Conservation (phyloP, 78 protist species). For the Ministeria vibrans region DNA sequence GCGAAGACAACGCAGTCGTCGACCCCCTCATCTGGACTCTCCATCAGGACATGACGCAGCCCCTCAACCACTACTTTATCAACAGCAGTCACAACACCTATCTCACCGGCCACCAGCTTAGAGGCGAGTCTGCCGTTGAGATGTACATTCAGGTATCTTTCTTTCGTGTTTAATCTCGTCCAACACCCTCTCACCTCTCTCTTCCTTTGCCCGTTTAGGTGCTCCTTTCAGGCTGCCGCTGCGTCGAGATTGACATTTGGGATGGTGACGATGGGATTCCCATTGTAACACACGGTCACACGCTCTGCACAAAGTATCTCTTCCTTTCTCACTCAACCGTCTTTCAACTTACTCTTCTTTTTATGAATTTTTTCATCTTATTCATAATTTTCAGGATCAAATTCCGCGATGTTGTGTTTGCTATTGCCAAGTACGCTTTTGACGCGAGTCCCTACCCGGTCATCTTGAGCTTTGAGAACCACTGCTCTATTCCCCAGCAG, state of each 20-base stretch:
- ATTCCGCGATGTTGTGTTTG: background rate
- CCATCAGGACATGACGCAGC: slow-evolving; percentile 59
- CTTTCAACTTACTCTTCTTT: background rate
- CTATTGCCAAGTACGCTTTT: slow-evolving; percentile 44
- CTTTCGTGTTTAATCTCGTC: background rate
- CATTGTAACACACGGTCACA: background rate
- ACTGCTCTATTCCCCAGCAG: slow-evolving; percentile 36
- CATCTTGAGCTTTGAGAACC: slow-evolving; percentile 68
- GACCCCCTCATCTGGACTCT: background rate
- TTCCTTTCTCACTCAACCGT: background rate
- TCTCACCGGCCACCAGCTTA: slow-evolving; percentile 29
- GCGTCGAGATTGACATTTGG: background rate
- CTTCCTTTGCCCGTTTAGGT: background rate
- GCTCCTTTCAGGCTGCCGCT: background rate
- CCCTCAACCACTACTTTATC: slow-evolving; percentile 62
- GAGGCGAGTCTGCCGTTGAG: slow-evolving; percentile 47
- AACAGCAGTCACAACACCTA: slow-evolving; percentile 86
- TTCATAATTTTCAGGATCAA: background rate
- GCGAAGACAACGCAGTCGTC: background rate
- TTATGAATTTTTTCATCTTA: background rate
- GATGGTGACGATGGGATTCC: background rate
- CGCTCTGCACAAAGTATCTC: background rate
- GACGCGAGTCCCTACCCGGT: slow-evolving; percentile 66
- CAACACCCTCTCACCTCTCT: background rate
- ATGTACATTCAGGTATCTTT: slow-evolving; percentile 31